Percentiles rank a stretch among this genome's conserved stretches.
Evolutionary conservation across 1,139 yeast species (phyloP).

Genomic region (Suhomyces bokatorum): DNA sequence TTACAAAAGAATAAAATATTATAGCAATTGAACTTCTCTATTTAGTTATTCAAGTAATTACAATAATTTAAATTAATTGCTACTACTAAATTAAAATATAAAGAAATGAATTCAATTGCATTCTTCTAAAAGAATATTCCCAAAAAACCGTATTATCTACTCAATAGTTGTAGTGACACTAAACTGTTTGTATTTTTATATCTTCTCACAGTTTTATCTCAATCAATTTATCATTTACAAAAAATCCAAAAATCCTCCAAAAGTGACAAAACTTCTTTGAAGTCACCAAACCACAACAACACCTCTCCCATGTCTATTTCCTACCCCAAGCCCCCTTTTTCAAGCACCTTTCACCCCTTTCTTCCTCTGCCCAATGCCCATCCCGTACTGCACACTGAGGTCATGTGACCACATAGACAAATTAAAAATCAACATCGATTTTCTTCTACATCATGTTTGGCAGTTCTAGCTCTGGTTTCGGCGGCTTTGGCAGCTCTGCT

Average conservation of each 20-base stretch:
- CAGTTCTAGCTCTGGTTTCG: slow-evolving; percentile 25
- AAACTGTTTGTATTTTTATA: too few relatives aligned
- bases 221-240: not conserved
- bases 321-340: not conserved
- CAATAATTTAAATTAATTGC: too few relatives aligned
- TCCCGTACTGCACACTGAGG: not conserved
- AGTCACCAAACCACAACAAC: not conserved
- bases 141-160: too few relatives aligned
- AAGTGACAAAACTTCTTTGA: not conserved
- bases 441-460: slow-evolving; percentile 22
- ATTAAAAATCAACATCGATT: slow-evolving; percentile 3
- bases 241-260: too few relatives aligned
- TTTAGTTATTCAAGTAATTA: too few relatives aligned
- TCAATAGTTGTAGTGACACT: too few relatives aligned
- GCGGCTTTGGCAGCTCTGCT: slow-evolving; percentile 23
- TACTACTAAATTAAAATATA: too few relatives aligned
- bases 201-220: too few relatives aligned
- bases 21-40: too few relatives aligned
- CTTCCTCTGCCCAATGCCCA: not conserved
- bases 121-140: too few relatives aligned
- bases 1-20: too few relatives aligned
- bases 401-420: not conserved
- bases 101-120: too few relatives aligned
- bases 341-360: not conserved
- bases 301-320: not conserved